Base-by-base conservation (phyloP, 2,329 filamentous ascomycete species). In the Fusarium staphyleae region DNA sequence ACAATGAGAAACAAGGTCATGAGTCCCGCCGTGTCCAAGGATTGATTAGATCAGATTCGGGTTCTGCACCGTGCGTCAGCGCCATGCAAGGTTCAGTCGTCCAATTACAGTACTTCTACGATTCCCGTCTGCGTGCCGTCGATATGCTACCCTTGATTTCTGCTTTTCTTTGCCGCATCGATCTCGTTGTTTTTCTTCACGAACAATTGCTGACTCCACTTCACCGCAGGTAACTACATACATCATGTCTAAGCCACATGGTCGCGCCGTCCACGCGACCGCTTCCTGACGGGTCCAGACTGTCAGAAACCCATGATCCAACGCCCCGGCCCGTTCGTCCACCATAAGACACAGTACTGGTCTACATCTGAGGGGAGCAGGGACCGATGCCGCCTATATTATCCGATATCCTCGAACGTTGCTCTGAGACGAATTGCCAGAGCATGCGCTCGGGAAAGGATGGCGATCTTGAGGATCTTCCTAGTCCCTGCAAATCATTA, bases 261-360 rank as follows among this genome's bases (percentile, higher is more conserved):
- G 54, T 55, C 41, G 22, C 48, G 40, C 43, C 60, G 65, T 62
- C 55, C 65, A 67, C 65, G 63, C 65, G 65, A 65, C 65, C 55
- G 49, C 54, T 33, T 39, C 46, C 32, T 40, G 35, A 43, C 48
- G 49, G 51, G 58, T 44, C 61, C 49, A 66, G 62, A 63, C 51
- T 61, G 57, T 50, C 57, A 59, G 32, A 55, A 54, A 47, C 42
- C 56, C 55, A 44, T 47, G 49, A 58, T 46, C 60, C 55, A 48
- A 49, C 43, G 46, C 39, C 56, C 44, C 41, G 51, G 48, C 57
- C 41, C 48, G 41, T 40, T 51, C 36, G 37, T 40, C 58, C 39
- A 36, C 39, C 33, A n/a, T 32, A 45, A 37, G 36, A 45, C 22
- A 52, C 39, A 37, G 46, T 59, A 41, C 45, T 49, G 34, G 33